Base-by-base conservation (phyloP, 1,139 yeast species). In the Yarrowia galli region DNA sequence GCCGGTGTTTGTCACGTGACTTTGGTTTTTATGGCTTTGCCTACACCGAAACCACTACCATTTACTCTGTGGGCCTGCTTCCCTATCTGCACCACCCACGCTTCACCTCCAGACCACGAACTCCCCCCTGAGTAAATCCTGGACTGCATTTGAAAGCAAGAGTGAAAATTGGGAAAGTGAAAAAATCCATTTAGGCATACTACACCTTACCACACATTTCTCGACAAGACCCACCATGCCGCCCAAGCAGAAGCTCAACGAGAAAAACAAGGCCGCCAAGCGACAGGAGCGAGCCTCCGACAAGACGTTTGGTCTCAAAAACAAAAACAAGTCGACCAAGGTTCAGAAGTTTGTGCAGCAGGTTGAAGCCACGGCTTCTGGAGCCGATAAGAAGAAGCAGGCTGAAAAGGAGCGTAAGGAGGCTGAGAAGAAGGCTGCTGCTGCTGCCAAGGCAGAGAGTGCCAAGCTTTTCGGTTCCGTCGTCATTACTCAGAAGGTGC, bases 271-370 rank as follows among this genome's bases (percentile, higher is more conserved):
- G 81, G 87, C 87, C 70, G 85, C 85, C 75, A 89, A 91, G 77
- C 88, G 88, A 80, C 83, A 81, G 72, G 86, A 87, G 79, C 79
- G 86, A 51, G 89, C 89, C 71, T 95, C 90, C 65, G 98, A 95
- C 79, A 92, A 92, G 80, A 90, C 98, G 2, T 95, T 95, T 76
- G 99, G 99, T 69, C 83, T 95, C 83, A 95, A 92, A 77, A 92
- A 92, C 79, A 74, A 72, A 69, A 79, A 80, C 75, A 96, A 96
- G 80, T 92, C 98, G 61, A 86, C 95, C 75, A 95, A 88, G 76
- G 99, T 96, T 53, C 99, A 96, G 79, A 86, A 84, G 71, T 93
- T 81, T 76, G 92, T 95, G 71, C 84, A 84, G 71, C 98, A 93
- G 77, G 91, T 93, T 61, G 86, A 86, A 70, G 84, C 84, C 76